Base-by-base conservation (phyloP, 2,329 filamentous ascomycete genomes). In the Colletotrichum zoysiae region DNA sequence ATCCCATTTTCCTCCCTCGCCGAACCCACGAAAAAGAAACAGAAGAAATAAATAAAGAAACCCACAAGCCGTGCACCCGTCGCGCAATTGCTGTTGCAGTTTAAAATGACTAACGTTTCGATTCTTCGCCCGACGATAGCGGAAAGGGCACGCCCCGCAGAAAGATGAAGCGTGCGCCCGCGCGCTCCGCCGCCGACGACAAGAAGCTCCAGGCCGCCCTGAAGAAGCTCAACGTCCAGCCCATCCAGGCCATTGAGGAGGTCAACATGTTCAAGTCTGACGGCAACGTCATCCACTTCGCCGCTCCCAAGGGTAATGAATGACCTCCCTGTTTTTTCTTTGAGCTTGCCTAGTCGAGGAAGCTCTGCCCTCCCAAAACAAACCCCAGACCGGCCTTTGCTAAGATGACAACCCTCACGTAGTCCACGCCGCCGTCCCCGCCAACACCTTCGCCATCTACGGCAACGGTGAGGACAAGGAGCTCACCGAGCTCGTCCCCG, bases 231-330 rank as follows among this genome's bases (percentile, higher is more conserved):
- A 98, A 98, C 87, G 95, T 97, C 73, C 96, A 99, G 91, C 96
- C 96, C 81, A 98, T 99, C 86, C 95, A 97, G 89, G 94, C 93
- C 77, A 99, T 99, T 80, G 96, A 99, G 91, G 96, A 99, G 89
- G 96, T 99, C 84, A 99, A 99, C 92, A 99, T 99, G 96, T 99
- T 99, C 92, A 99, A 99, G 93, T 93, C 93, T 83, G 96, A 99
- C 84, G 96, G 96, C 85, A 99, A 99, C 85, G 96, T 99, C 85
- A 98, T 99, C 82, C 96, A 99, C 91, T 99, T 99, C 84, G 93
- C 94, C 80, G 94, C 94, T 81, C 96, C 96, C 79, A 98, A 98
- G 90, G 96, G 96, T 98, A 87, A 90, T 87, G 40, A 87, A 90
- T 87, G 40, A 59, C 70, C 70, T 35, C 67, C 64, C 46, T 30